These are phyloP conservation scores for Laguncularia racemosa DNA, from an alignment of 345 rosid genomes.

Conservation along the genomic window DNA sequence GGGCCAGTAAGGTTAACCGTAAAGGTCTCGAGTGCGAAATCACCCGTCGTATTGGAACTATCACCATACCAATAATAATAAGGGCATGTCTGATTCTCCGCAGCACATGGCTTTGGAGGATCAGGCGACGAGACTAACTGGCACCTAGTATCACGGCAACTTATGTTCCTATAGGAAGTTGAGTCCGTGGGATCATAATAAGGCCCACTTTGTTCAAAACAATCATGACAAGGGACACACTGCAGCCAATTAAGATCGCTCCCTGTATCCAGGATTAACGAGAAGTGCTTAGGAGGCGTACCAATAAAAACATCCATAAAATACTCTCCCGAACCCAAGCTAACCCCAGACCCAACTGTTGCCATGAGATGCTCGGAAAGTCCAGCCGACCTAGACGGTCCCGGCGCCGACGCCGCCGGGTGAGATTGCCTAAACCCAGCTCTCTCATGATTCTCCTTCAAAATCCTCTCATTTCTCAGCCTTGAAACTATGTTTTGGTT, in stretches of 20 bases:
- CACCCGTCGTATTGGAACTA: conserved; percentile 93
- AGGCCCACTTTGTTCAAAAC: conserved; percentile 81
- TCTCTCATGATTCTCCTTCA: conserved; percentile 8
- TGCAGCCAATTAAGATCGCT: conserved; percentile 97
- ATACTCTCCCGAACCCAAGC: conserved; percentile 84
- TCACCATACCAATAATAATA: conserved; percentile 95
- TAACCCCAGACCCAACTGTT: conserved; percentile 77
- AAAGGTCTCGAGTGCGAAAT: conserved; percentile 77
- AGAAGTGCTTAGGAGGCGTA: conserved; percentile 82
- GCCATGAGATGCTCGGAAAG: conserved; percentile 62
- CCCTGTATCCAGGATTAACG: conserved; percentile 92
- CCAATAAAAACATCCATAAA: conserved; percentile 92
- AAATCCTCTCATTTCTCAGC: conserved; percentile 16
- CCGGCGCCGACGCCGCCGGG: conserved; percentile 22
- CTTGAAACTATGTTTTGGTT: conserved; percentile 52
- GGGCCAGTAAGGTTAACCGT: conserved; percentile 64
- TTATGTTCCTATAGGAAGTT: conserved; percentile 49
- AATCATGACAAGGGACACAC: conserved; percentile 76
- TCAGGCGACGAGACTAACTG: conserved; percentile 67
- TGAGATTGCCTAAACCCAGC: conserved; percentile 2
- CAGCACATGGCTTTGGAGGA: conserved; percentile 56
- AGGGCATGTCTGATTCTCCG: conserved; percentile 67
- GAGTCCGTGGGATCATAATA: conserved; percentile 64
- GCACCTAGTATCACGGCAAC: conserved; percentile 63
- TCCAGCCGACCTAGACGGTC: conserved; percentile 10